phyloP scores from a whole-genome alignment of 164 flowering plant genomes.

The Magnolia changhungtana region DNA sequence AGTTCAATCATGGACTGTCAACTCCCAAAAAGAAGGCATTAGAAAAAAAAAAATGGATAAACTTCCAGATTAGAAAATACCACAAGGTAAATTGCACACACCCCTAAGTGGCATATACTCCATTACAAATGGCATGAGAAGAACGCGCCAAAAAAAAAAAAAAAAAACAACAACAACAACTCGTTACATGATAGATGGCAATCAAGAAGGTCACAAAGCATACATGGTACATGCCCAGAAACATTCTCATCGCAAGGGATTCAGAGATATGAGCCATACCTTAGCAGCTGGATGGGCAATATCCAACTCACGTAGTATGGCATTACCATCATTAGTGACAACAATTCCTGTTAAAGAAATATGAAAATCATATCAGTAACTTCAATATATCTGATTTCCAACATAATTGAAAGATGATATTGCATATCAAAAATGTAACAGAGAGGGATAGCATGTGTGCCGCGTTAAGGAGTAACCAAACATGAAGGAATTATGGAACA shows the following conservation, averaged over 20 bases:
- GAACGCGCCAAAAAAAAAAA: background rate
- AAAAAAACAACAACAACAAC: too few relatives aligned
- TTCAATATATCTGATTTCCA: too few relatives aligned
- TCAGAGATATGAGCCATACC: constrained; percentile 27
- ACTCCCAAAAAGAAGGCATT: background rate
- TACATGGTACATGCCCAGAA: too few relatives aligned
- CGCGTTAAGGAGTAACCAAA: too few relatives aligned
- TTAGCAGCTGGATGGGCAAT: constrained; percentile 97
- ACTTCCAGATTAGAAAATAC: background rate
- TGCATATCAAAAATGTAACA: background rate
- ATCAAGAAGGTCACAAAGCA: too few relatives aligned
- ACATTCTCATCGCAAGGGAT: background rate
- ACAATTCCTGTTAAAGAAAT: constrained; percentile 62
- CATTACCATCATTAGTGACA: constrained; percentile 97
- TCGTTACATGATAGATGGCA: too few relatives aligned
- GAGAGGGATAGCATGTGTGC: background rate
- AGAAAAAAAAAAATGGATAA: background rate
- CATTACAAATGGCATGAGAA: background rate
- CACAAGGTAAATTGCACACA: too few relatives aligned
- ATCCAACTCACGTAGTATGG: constrained; percentile 88
- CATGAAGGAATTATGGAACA: too few relatives aligned
- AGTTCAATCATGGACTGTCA: constrained; percentile 93
- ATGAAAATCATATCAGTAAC: background rate
- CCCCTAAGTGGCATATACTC: background rate
- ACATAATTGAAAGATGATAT: background rate